Base-by-base conservation (phyloP, 495 filamentous ascomycete genomes). In the Hypoxylon fuscum region DNA sequence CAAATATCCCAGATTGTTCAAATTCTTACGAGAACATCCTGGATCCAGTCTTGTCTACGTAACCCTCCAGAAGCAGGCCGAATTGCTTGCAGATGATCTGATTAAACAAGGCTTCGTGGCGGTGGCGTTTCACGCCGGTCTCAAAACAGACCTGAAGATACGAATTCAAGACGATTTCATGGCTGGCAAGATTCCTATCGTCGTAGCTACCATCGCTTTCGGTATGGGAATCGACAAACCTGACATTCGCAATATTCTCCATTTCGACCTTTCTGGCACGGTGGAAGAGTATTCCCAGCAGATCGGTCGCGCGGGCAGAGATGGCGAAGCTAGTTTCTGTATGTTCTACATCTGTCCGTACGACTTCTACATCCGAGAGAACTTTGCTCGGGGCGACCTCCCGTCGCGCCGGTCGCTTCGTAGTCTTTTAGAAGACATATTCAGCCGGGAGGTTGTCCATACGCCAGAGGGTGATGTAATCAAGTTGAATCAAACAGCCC, bases 221-320 rank as follows among this genome's bases (percentile, higher is more conserved):
- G 83, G 83, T 12, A 85, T 86, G 83, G 83, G 83, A 0, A 84
- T 86, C 22, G 83, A 86, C 55, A 87, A 87, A 61, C 32, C 82
- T 0, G 72, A 85, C 46, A 85, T 87, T 38, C 72, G 84, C n/a
- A 85, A 84, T 49, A 71, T 87, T 25, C 68, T 86, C 6, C 83
- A 87, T 55, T 85, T 79, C 64, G 77, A 82, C 51, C 70, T 86
- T 5, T 77, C 84, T 0, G 78, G 75, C 34, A 81, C 80, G 21
- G 68, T 87, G 5, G 84, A 87, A 59, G 82, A 81, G 17, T 87
- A 86, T 48, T 85, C 81, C 44, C 83, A 86, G 53, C 82, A 86
- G 61, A 80, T 87, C 58, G 84, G 84, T 1, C 77, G 84, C 56
- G 83, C 84, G 3, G 84, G 84, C 12, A 71, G 84, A 51, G 84